Conservation (phyloP, 2,329 filamentous ascomycete species). For the Aaosphaeria arxii region DNA sequence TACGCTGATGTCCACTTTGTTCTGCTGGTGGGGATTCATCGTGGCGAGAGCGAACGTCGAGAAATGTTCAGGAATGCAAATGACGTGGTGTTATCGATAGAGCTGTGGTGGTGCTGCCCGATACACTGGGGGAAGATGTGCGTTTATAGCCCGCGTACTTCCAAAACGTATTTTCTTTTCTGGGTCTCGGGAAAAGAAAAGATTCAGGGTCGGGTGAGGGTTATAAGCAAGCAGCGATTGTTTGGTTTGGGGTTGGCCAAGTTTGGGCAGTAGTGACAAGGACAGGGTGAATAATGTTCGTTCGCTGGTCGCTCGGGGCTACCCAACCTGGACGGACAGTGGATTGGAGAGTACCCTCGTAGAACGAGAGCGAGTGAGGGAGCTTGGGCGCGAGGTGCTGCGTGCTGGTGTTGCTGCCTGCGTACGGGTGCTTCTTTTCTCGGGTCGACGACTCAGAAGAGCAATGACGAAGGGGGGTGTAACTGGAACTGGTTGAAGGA, state of each 20-base stretch:
- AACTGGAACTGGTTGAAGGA: no score
- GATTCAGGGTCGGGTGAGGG: constrained; percentile 8
- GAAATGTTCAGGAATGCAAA: not conserved
- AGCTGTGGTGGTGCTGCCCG: constrained; percentile 2
- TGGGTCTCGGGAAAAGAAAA: constrained; percentile 3
- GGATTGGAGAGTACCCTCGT: constrained; percentile 17
- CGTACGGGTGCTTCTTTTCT: no score
- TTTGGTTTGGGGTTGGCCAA: constrained; percentile 9
- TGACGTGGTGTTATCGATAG: no score
- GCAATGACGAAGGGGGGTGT: no score
- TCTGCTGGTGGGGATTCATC: constrained; percentile 98
- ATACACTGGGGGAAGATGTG: constrained; percentile 1
- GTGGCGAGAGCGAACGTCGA: not conserved
- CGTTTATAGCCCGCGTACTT: no score
- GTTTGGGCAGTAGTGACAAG: constrained; percentile 24
- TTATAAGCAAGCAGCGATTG: no score
- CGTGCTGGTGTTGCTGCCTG: no score
- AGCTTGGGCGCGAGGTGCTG: not conserved
- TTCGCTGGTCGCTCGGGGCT: constrained; percentile 14
- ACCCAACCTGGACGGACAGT: constrained; percentile 15
- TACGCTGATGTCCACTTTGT: constrained; percentile 96
- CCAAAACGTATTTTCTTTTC: no score
- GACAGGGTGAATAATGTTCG: constrained; percentile 24
- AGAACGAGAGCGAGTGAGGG: not conserved
- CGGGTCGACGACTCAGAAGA: no score